Evolutionary conservation across 2,329 filamentous ascomycete genomes (phyloP).

Genomic region (Lasiodiplodia sp.): DNA sequence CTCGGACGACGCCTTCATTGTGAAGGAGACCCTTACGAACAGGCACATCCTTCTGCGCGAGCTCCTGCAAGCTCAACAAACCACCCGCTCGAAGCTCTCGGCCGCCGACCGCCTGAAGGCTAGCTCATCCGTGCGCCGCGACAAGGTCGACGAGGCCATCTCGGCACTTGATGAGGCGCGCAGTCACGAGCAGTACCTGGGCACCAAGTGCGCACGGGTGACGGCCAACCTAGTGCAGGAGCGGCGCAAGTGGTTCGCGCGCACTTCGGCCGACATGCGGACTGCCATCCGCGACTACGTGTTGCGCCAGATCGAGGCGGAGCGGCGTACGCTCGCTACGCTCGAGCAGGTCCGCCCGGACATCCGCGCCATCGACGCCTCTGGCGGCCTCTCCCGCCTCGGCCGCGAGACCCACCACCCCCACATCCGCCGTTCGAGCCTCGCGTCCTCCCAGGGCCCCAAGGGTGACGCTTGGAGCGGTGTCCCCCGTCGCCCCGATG

Average conservation of each 20-base stretch:
- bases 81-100: conserved; percentile 79
- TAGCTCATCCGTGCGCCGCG: conserved; percentile 83
- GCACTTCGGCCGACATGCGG: conserved; percentile 84
- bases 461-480: conserved; percentile 99
- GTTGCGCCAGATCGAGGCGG: conserved; percentile 91
- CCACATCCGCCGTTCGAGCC: conserved; percentile 71
- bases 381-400: conserved; percentile 86
- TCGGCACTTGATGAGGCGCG: conserved; percentile 86
- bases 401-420: conserved; percentile 87
- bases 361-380: conserved; percentile 89
- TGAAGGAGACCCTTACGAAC: conserved; percentile 97
- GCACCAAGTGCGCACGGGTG: conserved; percentile 85
- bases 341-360: conserved; percentile 94
- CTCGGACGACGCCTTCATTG: conserved; percentile 93
- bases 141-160: conserved; percentile 99
- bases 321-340: conserved; percentile 87
- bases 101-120: conserved; percentile 89
- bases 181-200: conserved; percentile 79
- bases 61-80: conserved; percentile 87
- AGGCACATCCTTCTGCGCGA: conserved; percentile 95
- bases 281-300: conserved; percentile 89
- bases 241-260: conserved; percentile 87
- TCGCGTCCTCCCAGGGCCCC: conserved; percentile 90
- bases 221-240: conserved; percentile 89
- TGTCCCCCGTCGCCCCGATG: conserved; percentile 79